Conservation (phyloP, 805 yeast species). For the Candida methanosorbosa region DNA sequence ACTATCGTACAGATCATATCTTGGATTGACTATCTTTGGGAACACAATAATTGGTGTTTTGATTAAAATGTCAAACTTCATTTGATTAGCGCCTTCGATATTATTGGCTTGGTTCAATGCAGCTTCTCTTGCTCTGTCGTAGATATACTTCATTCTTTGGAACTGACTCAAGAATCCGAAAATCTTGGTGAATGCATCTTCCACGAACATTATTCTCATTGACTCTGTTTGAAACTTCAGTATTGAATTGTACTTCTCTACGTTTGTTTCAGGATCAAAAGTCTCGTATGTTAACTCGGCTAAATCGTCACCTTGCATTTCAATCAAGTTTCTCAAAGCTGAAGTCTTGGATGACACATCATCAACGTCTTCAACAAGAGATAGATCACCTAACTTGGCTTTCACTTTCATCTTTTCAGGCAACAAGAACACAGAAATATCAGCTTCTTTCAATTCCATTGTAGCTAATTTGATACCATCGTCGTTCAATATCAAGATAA, state of each 20-base stretch:
- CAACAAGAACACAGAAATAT: conserved; percentile 51
- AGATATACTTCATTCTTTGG: conserved; percentile 78
- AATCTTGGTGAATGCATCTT: conserved; percentile 66
- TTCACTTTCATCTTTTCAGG: conserved; percentile 72
- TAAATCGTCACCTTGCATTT: conserved; percentile 69
- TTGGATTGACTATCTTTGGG: conserved; percentile 46
- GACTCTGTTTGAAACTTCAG: conserved; percentile 69
- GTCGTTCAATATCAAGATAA: conserved; percentile 70
- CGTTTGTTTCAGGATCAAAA: conserved; percentile 46
- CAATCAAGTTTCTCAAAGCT: conserved; percentile 52
- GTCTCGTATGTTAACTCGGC: conserved; percentile 85
- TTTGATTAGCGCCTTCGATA: conserved; percentile 45
- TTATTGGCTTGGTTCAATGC: conserved; percentile 71
- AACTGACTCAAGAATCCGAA: conserved; percentile 63
- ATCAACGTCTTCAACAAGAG: conserved; percentile 67
- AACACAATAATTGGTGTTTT: conserved; percentile 80
- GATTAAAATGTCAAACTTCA: conserved; percentile 64
- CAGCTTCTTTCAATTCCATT: conserved; percentile 64
- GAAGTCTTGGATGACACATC: conserved; percentile 55
- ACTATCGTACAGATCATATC: conserved; percentile 40
- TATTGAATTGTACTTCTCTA: conserved; percentile 42
- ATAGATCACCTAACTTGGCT: conserved; percentile 70
- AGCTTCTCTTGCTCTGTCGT: conserved; percentile 81
- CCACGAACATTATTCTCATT: conserved; percentile 67
- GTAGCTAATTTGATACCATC: conserved; percentile 80